phyloP scores from a whole-genome alignment of 2,329 filamentous ascomycete species.

The Fusarium luffae region DNA sequence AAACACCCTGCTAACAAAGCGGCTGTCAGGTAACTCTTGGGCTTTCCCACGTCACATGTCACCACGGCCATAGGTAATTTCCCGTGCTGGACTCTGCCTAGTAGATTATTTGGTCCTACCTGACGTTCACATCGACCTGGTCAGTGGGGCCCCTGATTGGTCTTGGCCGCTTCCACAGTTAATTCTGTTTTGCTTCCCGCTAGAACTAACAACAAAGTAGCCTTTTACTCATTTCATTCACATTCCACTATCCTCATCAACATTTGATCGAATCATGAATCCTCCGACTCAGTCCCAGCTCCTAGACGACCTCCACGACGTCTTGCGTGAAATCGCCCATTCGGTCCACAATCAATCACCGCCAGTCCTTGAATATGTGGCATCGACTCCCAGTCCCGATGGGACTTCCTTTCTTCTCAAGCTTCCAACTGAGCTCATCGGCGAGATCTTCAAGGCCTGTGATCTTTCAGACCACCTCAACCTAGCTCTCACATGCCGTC shows the following conservation, averaged over 20 bases:
- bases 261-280: no score
- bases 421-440: neutral
- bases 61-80: neutral
- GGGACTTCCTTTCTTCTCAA: neutral
- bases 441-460: neutral
- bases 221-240: neutral
- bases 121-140: neutral
- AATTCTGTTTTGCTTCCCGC: neutral
- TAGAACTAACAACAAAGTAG: neutral
- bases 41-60: no score
- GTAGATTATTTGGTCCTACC: neutral
- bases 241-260: neutral
- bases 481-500: neutral
- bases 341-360: no score
- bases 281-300: no score
- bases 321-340: no score
- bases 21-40: neutral
- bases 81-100: neutral
- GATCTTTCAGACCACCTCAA: neutral
- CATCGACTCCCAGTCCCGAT: neutral
- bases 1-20: neutral
- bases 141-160: neutral
- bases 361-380: neutral
- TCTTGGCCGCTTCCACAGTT: neutral
- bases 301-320: no score